phyloP scores from a whole-genome alignment of 73 alveolate genomes.

The Loxodes magnus region DNA sequence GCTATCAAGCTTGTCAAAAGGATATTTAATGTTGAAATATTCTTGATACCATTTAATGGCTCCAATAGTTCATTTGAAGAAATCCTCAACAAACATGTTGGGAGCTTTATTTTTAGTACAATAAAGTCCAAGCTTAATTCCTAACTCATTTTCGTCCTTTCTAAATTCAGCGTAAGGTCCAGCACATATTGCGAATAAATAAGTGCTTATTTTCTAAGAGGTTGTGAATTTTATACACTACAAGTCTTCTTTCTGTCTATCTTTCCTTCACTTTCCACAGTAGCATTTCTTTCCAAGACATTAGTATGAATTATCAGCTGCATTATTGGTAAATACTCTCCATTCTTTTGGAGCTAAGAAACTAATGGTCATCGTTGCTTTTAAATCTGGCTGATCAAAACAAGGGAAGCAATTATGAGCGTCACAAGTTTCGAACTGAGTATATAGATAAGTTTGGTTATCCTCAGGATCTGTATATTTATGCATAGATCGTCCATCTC shows the following conservation, averaged over 20 bases:
- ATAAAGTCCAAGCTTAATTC: slow-evolving; percentile 34
- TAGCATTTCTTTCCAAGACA: slow-evolving; percentile 17
- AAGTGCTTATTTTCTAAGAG: slow-evolving; percentile 23
- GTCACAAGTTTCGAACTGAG: slow-evolving; percentile 91
- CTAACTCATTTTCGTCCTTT: not conserved
- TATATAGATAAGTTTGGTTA: slow-evolving; percentile 76
- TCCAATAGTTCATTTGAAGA: slow-evolving; percentile 51
- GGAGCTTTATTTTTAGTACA: slow-evolving; percentile 40
- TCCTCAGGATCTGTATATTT: slow-evolving; percentile 86
- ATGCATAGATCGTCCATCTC: slow-evolving; percentile 91
- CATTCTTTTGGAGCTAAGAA: slow-evolving; percentile 84
- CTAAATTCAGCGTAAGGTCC: slow-evolving; percentile 33
- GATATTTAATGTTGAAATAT: slow-evolving; percentile 76
- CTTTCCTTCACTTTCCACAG: slow-evolving; percentile 28
- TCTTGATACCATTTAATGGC: slow-evolving; percentile 87
- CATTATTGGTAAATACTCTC: slow-evolving; percentile 83
- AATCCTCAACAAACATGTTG: slow-evolving; percentile 49
- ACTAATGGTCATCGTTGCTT: slow-evolving; percentile 67
- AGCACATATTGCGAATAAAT: slow-evolving; percentile 38
- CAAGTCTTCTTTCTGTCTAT: not conserved
- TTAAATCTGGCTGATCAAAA: slow-evolving; percentile 95
- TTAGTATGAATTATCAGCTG: not conserved
- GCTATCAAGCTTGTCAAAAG: slow-evolving; percentile 87
- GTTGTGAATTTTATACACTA: slow-evolving; percentile 7
- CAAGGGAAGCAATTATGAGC: slow-evolving; percentile 96